Evolutionary conservation across 805 yeast genomes (phyloP), one percentile per base, ranked within the genome.

Genomic region (Wickerhamiella spandovensis): DNA sequence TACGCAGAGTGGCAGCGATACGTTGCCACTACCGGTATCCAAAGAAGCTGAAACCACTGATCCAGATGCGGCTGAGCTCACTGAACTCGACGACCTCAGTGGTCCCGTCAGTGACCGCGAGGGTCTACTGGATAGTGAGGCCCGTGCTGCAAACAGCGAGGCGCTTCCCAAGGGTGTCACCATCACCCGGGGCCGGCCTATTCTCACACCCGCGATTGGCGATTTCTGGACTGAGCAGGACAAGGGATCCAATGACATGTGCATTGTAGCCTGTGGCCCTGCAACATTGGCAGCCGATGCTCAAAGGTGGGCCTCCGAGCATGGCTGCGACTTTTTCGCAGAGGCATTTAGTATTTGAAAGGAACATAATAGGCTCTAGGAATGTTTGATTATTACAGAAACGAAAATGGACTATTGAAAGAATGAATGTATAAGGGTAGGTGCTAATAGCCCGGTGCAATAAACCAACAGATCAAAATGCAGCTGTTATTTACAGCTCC

Each of bases 251-350:
- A 46, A 23, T 2, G 13, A 48, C 10, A 46, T 49, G 4, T 50
- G 56, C 21, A 51, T 60, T 1, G 53, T 60, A 2, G 55, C 64
- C 5, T 60, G 63, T 41, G 64, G 64, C 2, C 62, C 64, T 0
- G 55, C 48, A 5, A 15, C 52, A 1, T 48, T 61, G 3, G 53
- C 59, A 5, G 12, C 12, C 7, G 61, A 53, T 22, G 59, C 50
- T 2, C 37, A 41, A 17, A n/a, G 21, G 3, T 60, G 60, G 61
- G 56, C 64, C 0, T n/a, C 23, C 1, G 21, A 15, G 5, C 45
- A 47, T 5, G 25, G 43, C 5, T 48, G 47, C 24, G 46, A 42
- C 17, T 53, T 52, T 38, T 59, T 58, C 51, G 46, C 61, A 5
- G 61, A 60, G 28, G 53, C 37, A 5, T 60, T 49, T 25, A 20